Evolutionary conservation across 2,329 filamentous ascomycete species (phyloP).

Genomic region (Gremmenia infestans): DNA sequence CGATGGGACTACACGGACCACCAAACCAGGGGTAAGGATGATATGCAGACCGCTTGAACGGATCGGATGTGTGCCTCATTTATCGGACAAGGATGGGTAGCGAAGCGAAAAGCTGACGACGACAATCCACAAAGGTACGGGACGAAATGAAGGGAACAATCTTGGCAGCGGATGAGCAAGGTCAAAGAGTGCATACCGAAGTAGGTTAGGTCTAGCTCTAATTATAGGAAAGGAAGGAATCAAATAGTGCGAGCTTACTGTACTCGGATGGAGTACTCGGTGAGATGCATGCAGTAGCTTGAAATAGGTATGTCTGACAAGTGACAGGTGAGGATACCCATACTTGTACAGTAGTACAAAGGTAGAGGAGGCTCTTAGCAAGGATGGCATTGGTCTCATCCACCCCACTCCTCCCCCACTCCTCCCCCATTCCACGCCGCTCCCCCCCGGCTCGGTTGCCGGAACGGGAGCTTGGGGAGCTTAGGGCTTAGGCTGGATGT

Average conservation of each 20-base stretch:
- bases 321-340: background rate
- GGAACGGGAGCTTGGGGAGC: background rate
- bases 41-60: background rate
- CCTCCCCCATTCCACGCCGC: too few species aligned
- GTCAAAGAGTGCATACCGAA: background rate
- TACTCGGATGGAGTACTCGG: too few species aligned
- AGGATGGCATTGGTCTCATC: background rate
- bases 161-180: background rate
- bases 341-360: background rate
- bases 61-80: background rate
- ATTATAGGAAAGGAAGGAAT: too few species aligned
- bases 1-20: background rate
- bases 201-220: too few species aligned
- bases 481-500: background rate
- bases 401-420: too few species aligned
- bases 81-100: background rate
- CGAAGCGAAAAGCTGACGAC: constrained; percentile 6
- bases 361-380: background rate
- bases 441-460: background rate
- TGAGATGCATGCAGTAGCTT: too few species aligned
- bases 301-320: background rate
- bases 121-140: background rate
- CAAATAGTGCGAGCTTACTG: too few species aligned
- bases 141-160: background rate
- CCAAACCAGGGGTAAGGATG: background rate